Base-by-base conservation (phyloP, 495 filamentous ascomycete genomes). In the Aspergillus panamensis region DNA sequence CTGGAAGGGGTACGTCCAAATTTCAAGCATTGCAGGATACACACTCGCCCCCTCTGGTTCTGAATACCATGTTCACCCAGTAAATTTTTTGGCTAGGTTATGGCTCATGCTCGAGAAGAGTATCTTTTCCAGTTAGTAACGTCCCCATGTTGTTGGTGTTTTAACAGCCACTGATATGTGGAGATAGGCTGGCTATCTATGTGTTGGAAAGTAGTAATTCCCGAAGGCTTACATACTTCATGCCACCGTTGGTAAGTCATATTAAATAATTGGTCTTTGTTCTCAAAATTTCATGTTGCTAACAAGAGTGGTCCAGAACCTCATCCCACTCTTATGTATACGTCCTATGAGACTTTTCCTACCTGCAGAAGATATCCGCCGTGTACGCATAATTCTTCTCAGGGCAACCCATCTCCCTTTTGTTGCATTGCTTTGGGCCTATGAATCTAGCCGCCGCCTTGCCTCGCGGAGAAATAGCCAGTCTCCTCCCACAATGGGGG, bases 341-440 rank as follows among this genome's bases (percentile, higher is more conserved):
- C 87, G 93, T 37, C 93, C 93, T 1, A 75, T 96, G 57, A 82
- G 92, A 59, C 74, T 96, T 21, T 81, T 92, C 58, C 63, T 96
- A 19, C 78, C 89, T 3, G 82, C 89, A 10, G 85, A 86, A 58
- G 80, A 82, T 44, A 79, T 96, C 40, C 87, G 92, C 37, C 77
- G 77, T 30, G 82, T 82, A 31, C 87, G 91, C 51, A 96, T 96
- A 62, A 64, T 89, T 44, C 77, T 96, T 19, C 82, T 96, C 33
- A 90, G 91, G 67, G 75, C 80, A 48, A 88, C 86, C 0, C 86
- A 89, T 66, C 70, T 80, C 31, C 84, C 85, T 6, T 85, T 84
- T 62, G 83, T 88, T 19, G 78, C 73, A 20, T 71, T 84, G 45
- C 88, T 88, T 52, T 79, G 80, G 76, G 69, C 69, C 20, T 89